Evolutionary conservation across 2,329 filamentous ascomycete genomes (phyloP).

Genomic region (Ophioceras dolichostomum): DNA sequence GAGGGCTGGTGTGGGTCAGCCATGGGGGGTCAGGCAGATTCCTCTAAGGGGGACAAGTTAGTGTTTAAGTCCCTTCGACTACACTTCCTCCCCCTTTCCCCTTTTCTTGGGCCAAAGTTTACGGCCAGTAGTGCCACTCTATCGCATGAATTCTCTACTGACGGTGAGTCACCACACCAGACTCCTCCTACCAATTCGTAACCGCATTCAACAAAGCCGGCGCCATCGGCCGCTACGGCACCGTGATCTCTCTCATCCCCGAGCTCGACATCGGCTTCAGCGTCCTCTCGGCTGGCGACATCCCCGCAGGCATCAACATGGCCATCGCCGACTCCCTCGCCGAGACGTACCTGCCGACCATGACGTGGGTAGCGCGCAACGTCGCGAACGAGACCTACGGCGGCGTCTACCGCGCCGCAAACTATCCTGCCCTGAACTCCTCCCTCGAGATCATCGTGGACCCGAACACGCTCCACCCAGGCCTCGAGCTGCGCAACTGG

Average conservation of each 20-base stretch:
- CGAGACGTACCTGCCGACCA: conserved; percentile 16
- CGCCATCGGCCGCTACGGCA: conserved; percentile 17
- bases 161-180: conserved; percentile 1
- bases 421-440: conserved; percentile 12
- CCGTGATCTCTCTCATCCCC: conserved; percentile 18
- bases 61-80: too few species aligned
- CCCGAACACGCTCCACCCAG: conserved; percentile 13
- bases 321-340: conserved; percentile 18
- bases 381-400: conserved; percentile 15
- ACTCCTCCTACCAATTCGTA: conserved; percentile 12
- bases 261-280: conserved; percentile 21
- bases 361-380: conserved; percentile 12
- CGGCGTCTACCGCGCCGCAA: conserved; percentile 11
- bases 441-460: conserved; percentile 16
- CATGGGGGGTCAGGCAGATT: conserved; percentile 19
- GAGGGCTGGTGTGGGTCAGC: conserved; percentile 15
- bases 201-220: conserved; percentile 22
- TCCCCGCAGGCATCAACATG: conserved; percentile 13
- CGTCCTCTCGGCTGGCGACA: conserved; percentile 16
- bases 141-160: not conserved
- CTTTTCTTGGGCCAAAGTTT: not conserved
- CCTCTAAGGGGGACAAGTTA: conserved; percentile 10
- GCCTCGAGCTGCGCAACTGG: conserved; percentile 17
- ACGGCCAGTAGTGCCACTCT: not conserved
- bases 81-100: too few species aligned